These are phyloP conservation scores for Nannizziopsis barbatae DNA, from an alignment of 2,329 filamentous ascomycete species.

Conservation along the genomic window DNA sequence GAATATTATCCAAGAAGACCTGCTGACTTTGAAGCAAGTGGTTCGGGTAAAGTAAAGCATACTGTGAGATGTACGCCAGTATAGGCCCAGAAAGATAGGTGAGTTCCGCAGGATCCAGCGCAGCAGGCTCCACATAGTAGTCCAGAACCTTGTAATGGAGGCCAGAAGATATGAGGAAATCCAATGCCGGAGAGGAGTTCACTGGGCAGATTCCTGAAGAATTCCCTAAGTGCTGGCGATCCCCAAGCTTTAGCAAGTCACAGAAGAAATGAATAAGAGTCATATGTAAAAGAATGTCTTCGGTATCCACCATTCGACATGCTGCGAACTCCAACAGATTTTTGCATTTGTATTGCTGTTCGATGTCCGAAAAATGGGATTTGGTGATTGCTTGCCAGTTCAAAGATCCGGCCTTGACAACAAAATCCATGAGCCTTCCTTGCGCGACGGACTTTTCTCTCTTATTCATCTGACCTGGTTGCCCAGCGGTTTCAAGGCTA, in stretches of 20 bases:
- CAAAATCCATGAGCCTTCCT: conserved; percentile 48
- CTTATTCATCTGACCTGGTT: conserved; percentile 35
- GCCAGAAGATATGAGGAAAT: conserved; percentile 42
- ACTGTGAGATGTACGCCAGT: conserved; percentile 48
- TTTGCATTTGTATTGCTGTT: conserved; percentile 31
- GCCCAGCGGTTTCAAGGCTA: conserved; percentile 32
- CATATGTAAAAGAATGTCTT: conserved; percentile 51
- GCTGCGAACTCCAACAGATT: conserved; percentile 46
- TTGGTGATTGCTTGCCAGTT: conserved; percentile 45
- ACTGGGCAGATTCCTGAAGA: conserved; percentile 27
- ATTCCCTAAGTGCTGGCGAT: conserved; percentile 20
- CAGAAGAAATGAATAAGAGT: conserved; percentile 48
- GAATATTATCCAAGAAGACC: conserved; percentile 35
- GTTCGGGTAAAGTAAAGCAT: conserved; percentile 44
- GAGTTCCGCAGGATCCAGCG: conserved; percentile 41
- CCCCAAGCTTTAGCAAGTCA: conserved; percentile 39
- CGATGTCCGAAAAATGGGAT: conserved; percentile 44
- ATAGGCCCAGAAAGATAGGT: conserved; percentile 45
- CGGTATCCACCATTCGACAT: conserved; percentile 45
- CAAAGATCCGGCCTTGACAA: conserved; percentile 43
- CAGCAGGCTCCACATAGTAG: conserved; percentile 43
- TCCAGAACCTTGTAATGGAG: conserved; percentile 42
- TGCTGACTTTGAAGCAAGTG: conserved; percentile 40
- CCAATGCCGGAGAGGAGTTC: conserved; percentile 36
- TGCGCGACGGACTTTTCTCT: conserved; percentile 49